Conservation (phyloP, 371 early-diverging fungal genomes). For the Apophysomyces ossiformis region DNA sequence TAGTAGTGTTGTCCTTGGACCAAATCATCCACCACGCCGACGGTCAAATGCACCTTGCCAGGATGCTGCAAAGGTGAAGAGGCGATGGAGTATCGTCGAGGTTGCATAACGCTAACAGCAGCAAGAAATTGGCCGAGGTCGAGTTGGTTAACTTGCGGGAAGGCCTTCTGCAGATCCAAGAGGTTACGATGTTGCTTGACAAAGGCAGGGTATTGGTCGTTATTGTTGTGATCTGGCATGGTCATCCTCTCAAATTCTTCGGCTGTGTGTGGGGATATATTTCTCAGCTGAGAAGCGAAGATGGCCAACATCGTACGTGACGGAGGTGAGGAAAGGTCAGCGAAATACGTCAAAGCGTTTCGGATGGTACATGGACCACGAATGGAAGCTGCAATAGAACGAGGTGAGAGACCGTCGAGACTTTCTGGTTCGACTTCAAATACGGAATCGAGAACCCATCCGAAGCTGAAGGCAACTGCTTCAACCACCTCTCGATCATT, state of each 20-base stretch:
- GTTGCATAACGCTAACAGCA: slow-evolving; percentile 50
- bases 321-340: slow-evolving; percentile 54
- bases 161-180: slow-evolving; percentile 48
- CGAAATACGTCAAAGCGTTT: slow-evolving; percentile 54
- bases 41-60: slow-evolving; percentile 34
- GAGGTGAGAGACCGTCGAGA: slow-evolving; percentile 40
- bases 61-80: slow-evolving; percentile 45
- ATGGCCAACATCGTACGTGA: slow-evolving; percentile 47
- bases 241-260: slow-evolving; percentile 34
- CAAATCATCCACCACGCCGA: slow-evolving; percentile 50
- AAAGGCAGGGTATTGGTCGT: slow-evolving; percentile 48
- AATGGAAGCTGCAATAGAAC: slow-evolving; percentile 54
- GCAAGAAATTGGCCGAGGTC: slow-evolving; percentile 53
- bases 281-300: slow-evolving; percentile 46
- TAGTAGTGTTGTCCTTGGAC: slow-evolving; percentile 43
- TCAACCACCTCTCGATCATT: slow-evolving; percentile 45
- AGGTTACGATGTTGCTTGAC: slow-evolving; percentile 49
- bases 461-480: slow-evolving; percentile 48
- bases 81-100: slow-evolving; percentile 63
- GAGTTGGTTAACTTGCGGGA: slow-evolving; percentile 49
- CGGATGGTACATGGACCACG: slow-evolving; percentile 54
- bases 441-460: slow-evolving; percentile 57
- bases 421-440: slow-evolving; percentile 50
- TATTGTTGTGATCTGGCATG: slow-evolving; percentile 39
- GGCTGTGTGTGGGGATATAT: slow-evolving; percentile 40